These are phyloP conservation scores for Verruconis gallopava DNA, from an alignment of 2,329 filamentous ascomycete genomes.

Conservation along the genomic window DNA sequence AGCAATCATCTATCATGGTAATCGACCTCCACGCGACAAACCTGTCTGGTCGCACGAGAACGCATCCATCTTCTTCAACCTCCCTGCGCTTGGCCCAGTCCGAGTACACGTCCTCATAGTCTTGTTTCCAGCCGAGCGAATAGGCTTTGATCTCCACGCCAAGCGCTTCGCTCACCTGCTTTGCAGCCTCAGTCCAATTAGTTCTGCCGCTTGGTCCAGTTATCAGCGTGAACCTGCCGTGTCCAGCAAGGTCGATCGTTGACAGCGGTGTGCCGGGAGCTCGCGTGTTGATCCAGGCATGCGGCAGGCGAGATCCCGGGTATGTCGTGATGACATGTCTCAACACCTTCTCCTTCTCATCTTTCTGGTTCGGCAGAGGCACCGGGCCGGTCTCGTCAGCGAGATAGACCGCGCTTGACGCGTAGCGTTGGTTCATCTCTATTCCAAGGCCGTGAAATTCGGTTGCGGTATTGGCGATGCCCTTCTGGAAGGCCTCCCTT, in stretches of 20 bases:
- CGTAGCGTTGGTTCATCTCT: conserved; percentile 47
- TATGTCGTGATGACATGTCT: conserved; percentile 39
- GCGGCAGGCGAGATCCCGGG: conserved; percentile 47
- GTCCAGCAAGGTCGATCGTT: conserved; percentile 47
- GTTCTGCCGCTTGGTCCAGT: conserved; percentile 41
- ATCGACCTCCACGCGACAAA: conserved; percentile 42
- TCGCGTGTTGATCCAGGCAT: conserved; percentile 47
- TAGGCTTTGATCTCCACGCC: conserved; percentile 37
- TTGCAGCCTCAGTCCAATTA: conserved; percentile 11
- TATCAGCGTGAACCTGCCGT: conserved; percentile 26
- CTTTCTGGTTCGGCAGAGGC: neutral
- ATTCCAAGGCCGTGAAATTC: conserved; percentile 45
- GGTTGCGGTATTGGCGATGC: conserved; percentile 30
- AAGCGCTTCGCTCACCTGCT: conserved; percentile 23
- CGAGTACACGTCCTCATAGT: conserved; percentile 50
- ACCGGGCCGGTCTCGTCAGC: conserved; percentile 26
- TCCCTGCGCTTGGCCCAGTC: conserved; percentile 39
- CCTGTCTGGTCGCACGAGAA: conserved; percentile 46
- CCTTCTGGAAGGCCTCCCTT: conserved; percentile 33
- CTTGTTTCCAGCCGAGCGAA: conserved; percentile 43
- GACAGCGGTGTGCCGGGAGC: conserved; percentile 35
- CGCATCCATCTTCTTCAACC: conserved; percentile 43
- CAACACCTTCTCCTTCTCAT: conserved; percentile 19
- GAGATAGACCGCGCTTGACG: conserved; percentile 31
- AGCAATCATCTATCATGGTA: conserved; percentile 15